Percentiles rank a stretch among this genome's conserved stretches.
Evolutionary conservation across 2,329 filamentous ascomycete species (phyloP).

Genomic region (Colletotrichum tabaci): DNA sequence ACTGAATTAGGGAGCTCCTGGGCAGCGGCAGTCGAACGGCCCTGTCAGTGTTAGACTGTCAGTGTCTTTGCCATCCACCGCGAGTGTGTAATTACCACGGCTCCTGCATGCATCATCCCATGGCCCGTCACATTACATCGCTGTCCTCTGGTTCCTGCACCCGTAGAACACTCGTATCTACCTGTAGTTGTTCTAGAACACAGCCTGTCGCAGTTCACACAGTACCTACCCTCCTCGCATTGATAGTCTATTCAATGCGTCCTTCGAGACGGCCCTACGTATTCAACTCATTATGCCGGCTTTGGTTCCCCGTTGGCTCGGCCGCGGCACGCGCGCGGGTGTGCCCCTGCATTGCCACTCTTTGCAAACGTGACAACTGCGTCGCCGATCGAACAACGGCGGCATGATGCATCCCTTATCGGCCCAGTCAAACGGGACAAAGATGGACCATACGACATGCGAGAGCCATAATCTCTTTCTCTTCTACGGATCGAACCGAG

Average conservation of each 20-base stretch:
- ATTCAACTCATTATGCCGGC: neutral
- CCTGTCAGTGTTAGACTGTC: neutral
- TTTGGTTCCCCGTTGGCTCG: neutral
- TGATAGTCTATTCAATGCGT: neutral
- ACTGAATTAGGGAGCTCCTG: neutral
- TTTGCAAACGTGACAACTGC: neutral
- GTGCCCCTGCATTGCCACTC: too few species aligned
- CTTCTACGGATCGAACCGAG: neutral
- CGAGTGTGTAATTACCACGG: too few species aligned
- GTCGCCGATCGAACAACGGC: neutral
- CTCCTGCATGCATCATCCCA: conserved; percentile 16
- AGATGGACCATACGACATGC: neutral
- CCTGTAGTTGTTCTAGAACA: conserved; percentile 5
- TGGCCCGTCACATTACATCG: neutral
- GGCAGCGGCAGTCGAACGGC: neutral
- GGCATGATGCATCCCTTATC: neutral
- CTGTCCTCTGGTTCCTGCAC: neutral
- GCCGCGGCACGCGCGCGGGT: neutral
- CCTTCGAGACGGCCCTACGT: neutral
- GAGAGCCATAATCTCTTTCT: neutral
- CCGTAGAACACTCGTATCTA: neutral
- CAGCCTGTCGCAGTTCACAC: neutral
- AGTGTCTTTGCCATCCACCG: neutral
- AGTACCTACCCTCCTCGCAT: neutral
- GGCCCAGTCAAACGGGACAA: neutral